Base-by-base conservation (phyloP, 352 stramenopile genomes). In the Phytophthora sp. region DNA sequence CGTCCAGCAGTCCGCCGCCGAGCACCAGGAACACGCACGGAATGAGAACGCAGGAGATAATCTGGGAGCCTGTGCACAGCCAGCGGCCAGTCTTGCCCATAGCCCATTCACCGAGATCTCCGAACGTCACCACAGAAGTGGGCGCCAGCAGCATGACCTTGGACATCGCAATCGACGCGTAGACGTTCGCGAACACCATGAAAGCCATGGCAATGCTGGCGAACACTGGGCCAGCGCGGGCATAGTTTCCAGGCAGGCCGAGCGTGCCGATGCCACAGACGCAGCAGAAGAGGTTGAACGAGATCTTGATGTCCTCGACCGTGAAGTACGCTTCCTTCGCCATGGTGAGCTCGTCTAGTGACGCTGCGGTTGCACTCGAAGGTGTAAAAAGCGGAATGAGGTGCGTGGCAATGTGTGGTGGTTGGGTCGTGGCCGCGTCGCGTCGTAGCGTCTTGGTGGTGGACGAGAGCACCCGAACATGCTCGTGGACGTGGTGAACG, bases 251-350 rank as follows among this genome's bases (percentile, higher is more conserved):
- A 2, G 79, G 78, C 41, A 89, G 69, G 45, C 78, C 78, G 45
- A 89, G 74, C 44, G 79, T 84, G 11, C 79, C 79, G 46, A 89
- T 83, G 44, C 79, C 79, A 35, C 46, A 87, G 31, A 88, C 75
- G 26, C 72, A 82, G 60, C 79, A 88, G 37, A 86, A 70, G 26
- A 70, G 62, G 46, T 70, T 70, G 54, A 70, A 70, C 18, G 54
- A 70, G 37, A 61, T 59, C 41, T 70, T 70, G 48, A 59, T 34
- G 44, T 70, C 62, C 42, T 70, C 62, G 12, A 62, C 3, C 27
- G 62, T 70, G 54, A 70, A 66, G 21, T 66, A 57, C 13, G 54
- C 17, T 31, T 56, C 54, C 38, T 63, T 69, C 37, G 53, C 60
- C 62, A 86, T 87, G 60, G 62, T 57, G 50, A 12, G 62, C 64